A percentile compares a stretch with the other conserved stretches of the same genome.
These are phyloP conservation scores for Penicillium psychrofluorescens DNA, from an alignment of 495 filamentous ascomycete species.

Conservation along the genomic window DNA sequence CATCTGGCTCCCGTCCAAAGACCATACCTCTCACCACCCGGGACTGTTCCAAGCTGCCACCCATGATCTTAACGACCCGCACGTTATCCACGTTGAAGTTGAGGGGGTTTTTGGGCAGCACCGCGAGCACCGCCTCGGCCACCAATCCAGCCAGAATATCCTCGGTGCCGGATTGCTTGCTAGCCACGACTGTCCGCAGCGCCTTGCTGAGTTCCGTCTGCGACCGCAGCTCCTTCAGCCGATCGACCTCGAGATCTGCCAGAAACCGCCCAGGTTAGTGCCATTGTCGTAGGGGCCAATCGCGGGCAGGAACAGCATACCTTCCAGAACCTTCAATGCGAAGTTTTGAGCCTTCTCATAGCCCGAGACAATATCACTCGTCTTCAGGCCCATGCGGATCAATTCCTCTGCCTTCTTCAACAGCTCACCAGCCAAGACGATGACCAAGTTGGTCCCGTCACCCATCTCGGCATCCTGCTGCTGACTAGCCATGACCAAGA, in stretches of 20 bases:
- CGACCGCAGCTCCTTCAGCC: conserved; percentile 74
- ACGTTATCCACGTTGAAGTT: conserved; percentile 99
- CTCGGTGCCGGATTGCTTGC: conserved; percentile 92
- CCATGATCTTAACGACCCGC: conserved; percentile 99
- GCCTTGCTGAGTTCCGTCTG: conserved; percentile 85
- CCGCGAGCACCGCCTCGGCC: conserved; percentile 86
- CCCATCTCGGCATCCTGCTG: conserved; percentile 99
- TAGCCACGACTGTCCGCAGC: conserved; percentile 87
- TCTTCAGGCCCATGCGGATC: conserved; percentile 90
- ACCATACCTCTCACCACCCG: conserved; percentile 98
- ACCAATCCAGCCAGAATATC: conserved; percentile 80
- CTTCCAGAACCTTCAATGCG: conserved; percentile 75
- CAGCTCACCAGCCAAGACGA: conserved; percentile 90
- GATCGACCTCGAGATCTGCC: conserved; percentile 79
- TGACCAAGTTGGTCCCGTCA: conserved; percentile 96
- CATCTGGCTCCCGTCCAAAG: conserved; percentile 87
- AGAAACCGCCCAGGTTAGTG: conserved; percentile 2
- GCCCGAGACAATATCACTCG: conserved; percentile 88
- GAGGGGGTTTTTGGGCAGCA: conserved; percentile 91
- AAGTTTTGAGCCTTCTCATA: conserved; percentile 92
- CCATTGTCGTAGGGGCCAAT: not conserved
- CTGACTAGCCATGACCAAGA: conserved; percentile 98
- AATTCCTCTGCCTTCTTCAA: conserved; percentile 96
- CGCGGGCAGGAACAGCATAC: conserved; percentile 30
- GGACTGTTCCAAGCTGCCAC: conserved; percentile 86